phyloP scores from a whole-genome alignment of 2,329 filamentous ascomycete species.

The Trichoderma oligosporum region DNA sequence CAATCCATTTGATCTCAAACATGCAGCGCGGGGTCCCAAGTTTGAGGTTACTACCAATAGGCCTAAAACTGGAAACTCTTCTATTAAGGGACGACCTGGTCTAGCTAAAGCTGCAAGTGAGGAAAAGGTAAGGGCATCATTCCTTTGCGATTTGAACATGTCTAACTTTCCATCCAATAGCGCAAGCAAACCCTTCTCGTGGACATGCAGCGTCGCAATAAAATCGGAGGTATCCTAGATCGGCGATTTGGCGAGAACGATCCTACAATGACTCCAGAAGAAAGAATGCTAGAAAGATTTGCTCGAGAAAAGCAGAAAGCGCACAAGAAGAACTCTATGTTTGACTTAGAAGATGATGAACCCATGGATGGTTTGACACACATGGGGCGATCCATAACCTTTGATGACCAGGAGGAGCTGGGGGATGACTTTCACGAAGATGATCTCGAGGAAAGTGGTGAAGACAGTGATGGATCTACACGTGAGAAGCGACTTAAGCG shows the following conservation, averaged over 20 bases:
- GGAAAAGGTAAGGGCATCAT: conserved; percentile 59
- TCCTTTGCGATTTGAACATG: background rate
- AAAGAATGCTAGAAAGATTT: conserved; percentile 87
- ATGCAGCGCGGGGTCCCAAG: conserved; percentile 71
- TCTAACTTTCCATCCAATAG: conserved; percentile 37
- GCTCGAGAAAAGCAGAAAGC: conserved; percentile 78
- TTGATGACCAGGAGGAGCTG: conserved; percentile 48
- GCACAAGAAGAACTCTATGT: conserved; percentile 73
- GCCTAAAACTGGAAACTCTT: conserved; percentile 47
- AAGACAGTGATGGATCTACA: conserved; percentile 55
- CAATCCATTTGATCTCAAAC: conserved; percentile 95
- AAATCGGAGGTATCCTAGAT: conserved; percentile 88
- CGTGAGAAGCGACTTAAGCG: conserved; percentile 56
- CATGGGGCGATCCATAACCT: conserved; percentile 68
- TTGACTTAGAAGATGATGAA: conserved; percentile 77
- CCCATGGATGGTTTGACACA: conserved; percentile 72
- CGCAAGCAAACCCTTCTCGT: conserved; percentile 79
- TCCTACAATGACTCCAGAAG: conserved; percentile 86
- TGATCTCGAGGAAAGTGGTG: conserved; percentile 60
- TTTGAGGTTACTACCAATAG: conserved; percentile 76
- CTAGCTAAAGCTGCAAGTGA: conserved; percentile 83
- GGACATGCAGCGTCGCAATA: conserved; percentile 84
- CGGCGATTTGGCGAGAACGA: conserved; percentile 94
- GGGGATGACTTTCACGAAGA: conserved; percentile 77
- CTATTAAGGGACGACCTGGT: conserved; percentile 70